A percentile compares a stretch with the other conserved stretches of the same genome.
These are phyloP conservation scores for Corynascus novoguineensis DNA, from an alignment of 495 filamentous ascomycete species.

Conservation along the genomic window DNA sequence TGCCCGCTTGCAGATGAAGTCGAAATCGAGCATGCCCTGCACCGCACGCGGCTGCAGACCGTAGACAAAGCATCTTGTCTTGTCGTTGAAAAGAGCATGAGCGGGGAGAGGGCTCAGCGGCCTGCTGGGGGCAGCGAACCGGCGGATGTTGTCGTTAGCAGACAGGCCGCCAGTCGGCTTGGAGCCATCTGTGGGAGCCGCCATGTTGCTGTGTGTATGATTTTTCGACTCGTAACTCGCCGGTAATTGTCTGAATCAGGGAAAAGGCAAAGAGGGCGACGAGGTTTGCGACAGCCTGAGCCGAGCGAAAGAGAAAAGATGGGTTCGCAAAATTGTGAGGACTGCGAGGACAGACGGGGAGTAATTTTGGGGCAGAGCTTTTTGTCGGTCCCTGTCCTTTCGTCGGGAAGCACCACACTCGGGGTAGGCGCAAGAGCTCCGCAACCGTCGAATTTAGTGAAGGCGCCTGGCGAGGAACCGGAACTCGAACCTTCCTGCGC, in stretches of 20 bases:
- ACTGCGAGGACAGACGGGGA: slow-evolving; percentile 14
- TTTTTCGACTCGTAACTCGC: slow-evolving; percentile 16
- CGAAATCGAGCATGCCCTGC: slow-evolving; percentile 99
- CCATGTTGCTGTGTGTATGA: slow-evolving; percentile 33
- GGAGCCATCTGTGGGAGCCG: slow-evolving; percentile 33
- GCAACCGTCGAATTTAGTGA: slow-evolving; percentile 21
- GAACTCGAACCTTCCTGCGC: slow-evolving; percentile 10
- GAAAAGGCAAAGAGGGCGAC: slow-evolving; percentile 5
- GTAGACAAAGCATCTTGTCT: slow-evolving; percentile 99
- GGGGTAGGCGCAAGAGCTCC: slow-evolving; percentile 22
- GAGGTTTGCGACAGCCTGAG: slow-evolving; percentile 9
- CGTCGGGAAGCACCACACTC: slow-evolving; percentile 16
- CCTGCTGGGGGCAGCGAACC: slow-evolving; percentile 89
- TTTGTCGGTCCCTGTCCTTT: slow-evolving; percentile 24
- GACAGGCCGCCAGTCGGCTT: slow-evolving; percentile 44
- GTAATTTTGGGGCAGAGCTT: slow-evolving; percentile 24
- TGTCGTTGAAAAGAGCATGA: slow-evolving; percentile 93
- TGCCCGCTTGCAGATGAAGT: slow-evolving; percentile 99
- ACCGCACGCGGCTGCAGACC: slow-evolving; percentile 96
- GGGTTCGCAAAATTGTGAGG: slow-evolving; percentile 14
- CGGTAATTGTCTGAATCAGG: slow-evolving; percentile 7
- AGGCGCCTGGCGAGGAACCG: slow-evolving; percentile 11
- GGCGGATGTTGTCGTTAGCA: slow-evolving; percentile 97
- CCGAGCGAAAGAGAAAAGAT: slow-evolving; percentile 10
- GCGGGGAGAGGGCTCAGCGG: slow-evolving; percentile 77